A percentile compares a stretch with the other conserved stretches of the same genome.
These are phyloP conservation scores for Carallia brachiata DNA, from an alignment of 345 rosid genomes.

Conservation along the genomic window DNA sequence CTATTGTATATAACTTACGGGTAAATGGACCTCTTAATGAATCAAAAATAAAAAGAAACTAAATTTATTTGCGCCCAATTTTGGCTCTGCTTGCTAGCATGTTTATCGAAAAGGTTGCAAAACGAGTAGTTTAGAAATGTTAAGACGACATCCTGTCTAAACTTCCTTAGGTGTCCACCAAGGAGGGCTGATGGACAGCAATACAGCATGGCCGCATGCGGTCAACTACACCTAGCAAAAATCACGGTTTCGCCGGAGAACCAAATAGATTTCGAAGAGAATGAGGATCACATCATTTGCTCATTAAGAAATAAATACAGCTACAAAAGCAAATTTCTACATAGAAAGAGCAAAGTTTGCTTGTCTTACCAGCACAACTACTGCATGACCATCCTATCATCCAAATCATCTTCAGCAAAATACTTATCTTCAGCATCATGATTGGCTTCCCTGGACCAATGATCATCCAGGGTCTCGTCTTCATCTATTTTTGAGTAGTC, in stretches of 20 bases:
- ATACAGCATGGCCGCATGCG: too few species aligned
- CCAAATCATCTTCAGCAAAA: constrained; percentile 53
- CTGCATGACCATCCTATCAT: constrained; percentile 4
- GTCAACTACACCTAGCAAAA: too few species aligned
- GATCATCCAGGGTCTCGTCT: constrained; percentile 88
- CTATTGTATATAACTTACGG: too few species aligned
- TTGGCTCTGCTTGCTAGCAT: too few species aligned
- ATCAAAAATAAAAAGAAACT: too few species aligned
- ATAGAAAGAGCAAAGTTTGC: neutral
- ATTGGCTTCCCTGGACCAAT: constrained; percentile 75
- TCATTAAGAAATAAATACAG: neutral
- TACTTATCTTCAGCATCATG: constrained; percentile 90
- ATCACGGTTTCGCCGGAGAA: neutral
- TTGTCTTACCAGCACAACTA: neutral
- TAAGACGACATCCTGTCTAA: too few species aligned
- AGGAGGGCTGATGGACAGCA: too few species aligned
- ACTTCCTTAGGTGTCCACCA: too few species aligned
- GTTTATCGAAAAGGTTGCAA: too few species aligned
- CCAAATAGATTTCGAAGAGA: neutral
- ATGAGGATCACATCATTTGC: neutral
- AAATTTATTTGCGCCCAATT: too few species aligned
- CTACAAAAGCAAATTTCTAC: neutral
- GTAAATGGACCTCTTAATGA: too few species aligned
- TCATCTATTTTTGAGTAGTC: constrained; percentile 88
- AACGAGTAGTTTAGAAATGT: too few species aligned